phyloP scores from a whole-genome alignment of 1,139 yeast species.

The Saccharomycopsis hybrid region DNA sequence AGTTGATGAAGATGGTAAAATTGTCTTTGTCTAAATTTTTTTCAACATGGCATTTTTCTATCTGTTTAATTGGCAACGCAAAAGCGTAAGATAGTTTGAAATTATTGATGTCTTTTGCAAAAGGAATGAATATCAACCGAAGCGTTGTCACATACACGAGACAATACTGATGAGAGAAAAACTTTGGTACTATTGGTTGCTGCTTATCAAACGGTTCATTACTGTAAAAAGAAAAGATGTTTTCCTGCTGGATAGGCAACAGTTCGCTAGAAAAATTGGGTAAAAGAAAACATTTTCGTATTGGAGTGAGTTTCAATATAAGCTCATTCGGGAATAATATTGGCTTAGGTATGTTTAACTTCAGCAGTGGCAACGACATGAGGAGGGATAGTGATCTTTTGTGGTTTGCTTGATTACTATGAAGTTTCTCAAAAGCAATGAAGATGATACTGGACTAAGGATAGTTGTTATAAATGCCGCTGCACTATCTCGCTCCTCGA shows the following conservation, averaged over 20 bases:
- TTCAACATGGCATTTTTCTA: conserved; percentile 18
- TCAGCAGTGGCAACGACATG: not conserved
- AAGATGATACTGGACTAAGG: no score
- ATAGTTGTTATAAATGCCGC: no score
- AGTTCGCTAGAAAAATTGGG: conserved; percentile 1
- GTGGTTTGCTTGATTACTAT: no score
- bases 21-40: not conserved
- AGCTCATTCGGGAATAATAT: conserved; percentile 20
- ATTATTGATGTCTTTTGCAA: conserved; percentile 5
- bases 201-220: not conserved
- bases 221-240: conserved; percentile 8
- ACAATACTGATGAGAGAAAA: conserved; percentile 16
- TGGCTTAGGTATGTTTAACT: conserved; percentile 18
- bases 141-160: conserved; percentile 19
- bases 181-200: no score
- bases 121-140: conserved; percentile 17
- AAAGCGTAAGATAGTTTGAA: conserved; percentile 12
- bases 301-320: conserved; percentile 20
- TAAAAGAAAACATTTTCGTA: conserved; percentile 11
- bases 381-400: no score
- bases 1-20: conserved; percentile 4
- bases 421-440: no score
- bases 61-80: conserved; percentile 15
- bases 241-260: conserved; percentile 5
- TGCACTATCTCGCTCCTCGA: no score